phyloP scores from a whole-genome alignment of 2,329 filamentous ascomycete genomes.

The Alternaria novae-zelandiae region DNA sequence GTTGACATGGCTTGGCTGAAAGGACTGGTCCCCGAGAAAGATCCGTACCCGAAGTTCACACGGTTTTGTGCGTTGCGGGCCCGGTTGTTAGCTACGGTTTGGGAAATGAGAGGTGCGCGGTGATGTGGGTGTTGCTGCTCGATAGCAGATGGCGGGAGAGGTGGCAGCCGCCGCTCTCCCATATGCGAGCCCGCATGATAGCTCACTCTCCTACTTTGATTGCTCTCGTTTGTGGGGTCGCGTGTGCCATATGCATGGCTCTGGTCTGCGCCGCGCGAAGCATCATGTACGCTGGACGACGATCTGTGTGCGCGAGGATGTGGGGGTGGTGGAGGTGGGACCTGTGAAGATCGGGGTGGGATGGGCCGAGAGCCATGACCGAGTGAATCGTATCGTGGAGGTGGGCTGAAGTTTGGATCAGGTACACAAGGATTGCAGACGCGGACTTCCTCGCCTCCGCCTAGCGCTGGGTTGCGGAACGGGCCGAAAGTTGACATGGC shows the following conservation, averaged over 20 bases:
- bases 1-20: conserved; percentile 23
- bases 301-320: conserved; percentile 29
- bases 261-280: conserved; percentile 20
- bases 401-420: conserved; percentile 68
- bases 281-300: conserved; percentile 28
- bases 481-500: conserved; percentile 37
- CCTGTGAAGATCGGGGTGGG: conserved; percentile 13
- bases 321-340: conserved; percentile 12
- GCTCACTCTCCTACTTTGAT: conserved; percentile 28
- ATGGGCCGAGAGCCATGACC: conserved; percentile 6
- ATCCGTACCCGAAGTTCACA: conserved; percentile 13
- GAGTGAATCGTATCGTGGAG: conserved; percentile 55
- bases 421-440: conserved; percentile 77
- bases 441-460: conserved; percentile 71
- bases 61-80: conserved; percentile 10
- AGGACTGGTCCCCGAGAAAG: conserved; percentile 22
- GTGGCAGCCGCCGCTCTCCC: conserved; percentile 35
- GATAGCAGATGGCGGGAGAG: conserved; percentile 20
- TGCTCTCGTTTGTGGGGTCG: conserved; percentile 26
- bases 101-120: conserved; percentile 17
- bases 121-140: conserved; percentile 19
- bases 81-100: conserved; percentile 7
- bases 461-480: conserved; percentile 58
- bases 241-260: conserved; percentile 26
- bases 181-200: conserved; percentile 30